Base-by-base conservation (phyloP, 179 eudicot species). In the Corrigiola litoralis region DNA sequence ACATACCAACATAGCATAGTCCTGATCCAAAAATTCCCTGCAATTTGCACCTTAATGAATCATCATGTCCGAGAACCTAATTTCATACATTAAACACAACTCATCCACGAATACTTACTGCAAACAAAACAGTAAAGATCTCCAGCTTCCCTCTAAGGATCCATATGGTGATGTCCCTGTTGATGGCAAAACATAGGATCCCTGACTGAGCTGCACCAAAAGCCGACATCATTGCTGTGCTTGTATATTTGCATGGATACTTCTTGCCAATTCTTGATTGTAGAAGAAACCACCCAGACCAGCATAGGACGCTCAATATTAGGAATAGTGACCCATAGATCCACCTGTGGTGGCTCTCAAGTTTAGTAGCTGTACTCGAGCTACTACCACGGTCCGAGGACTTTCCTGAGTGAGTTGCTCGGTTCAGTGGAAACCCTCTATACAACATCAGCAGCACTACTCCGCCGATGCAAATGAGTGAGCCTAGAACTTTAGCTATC, bases 21-120 rank as follows among this genome's bases (percentile, higher is more conserved):
- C 97, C 97, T 45, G 97, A 86, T 50, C 89, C 89, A 16, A 82
- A 74, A 29, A 89, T 74, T 47, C 96, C 97, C 97, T 91, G 76
- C 51, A 68, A 2, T 52, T 58, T 52, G 16, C 33, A 25, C 13
- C 41, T 32, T 20, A 0, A 60, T 38, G 24, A 17, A 11, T 29
- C 42, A 47, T 61, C 61, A 47, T 42, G 58, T 20, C 33, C 49
- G n/a, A 53, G 31, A 61, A 33, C 34, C 27, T 21, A 65, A 23
- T 33, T 18, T 41, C 24, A 57, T 38, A 25, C n/a, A n/a, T n/a
- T n/a, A n/a, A n/a, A n/a, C n/a, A n/a, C n/a, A n/a, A n/a, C n/a
- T n/a, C n/a, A n/a, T n/a, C n/a, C n/a, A n/a, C n/a, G n/a, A n/a
- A 7, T 45, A 81, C 96, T 85, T 69, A 92, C 96, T 47, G 89